A percentile compares a stretch with the other conserved stretches of the same genome.
phyloP scores from a whole-genome alignment of 2,329 filamentous ascomycete genomes.

The Beauveria medogensis region DNA sequence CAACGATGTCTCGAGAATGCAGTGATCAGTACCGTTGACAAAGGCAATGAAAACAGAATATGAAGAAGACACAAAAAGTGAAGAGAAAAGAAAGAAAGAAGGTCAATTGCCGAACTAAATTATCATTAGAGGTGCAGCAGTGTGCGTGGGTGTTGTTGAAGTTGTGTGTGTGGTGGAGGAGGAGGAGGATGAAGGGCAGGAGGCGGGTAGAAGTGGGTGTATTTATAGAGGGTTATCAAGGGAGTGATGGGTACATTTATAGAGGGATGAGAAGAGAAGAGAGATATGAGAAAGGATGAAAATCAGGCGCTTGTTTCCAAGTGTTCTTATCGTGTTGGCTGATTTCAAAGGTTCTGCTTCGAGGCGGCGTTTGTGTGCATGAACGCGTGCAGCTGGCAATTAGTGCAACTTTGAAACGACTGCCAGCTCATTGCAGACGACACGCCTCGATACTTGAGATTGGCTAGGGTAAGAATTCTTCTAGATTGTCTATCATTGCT shows the following conservation, averaged over 20 bases:
- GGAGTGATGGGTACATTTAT: no score
- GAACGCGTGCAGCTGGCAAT: not conserved
- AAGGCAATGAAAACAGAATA: not conserved
- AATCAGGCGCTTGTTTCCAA: not conserved
- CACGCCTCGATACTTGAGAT: not conserved
- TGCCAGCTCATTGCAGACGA: not conserved
- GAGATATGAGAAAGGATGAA: not conserved
- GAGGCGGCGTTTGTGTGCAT: not conserved
- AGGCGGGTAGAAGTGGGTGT: not conserved
- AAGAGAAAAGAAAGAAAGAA: not conserved
- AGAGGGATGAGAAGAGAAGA: no score
- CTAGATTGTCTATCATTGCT: not conserved
- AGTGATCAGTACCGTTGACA: not conserved
- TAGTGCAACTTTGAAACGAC: not conserved
- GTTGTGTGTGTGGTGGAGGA: not conserved
- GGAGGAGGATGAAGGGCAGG: not conserved
- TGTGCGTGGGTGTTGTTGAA: not conserved
- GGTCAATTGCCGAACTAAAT: not conserved
- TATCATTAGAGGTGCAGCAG: not conserved
- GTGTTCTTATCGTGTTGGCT: no score
- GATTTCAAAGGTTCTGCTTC: not conserved
- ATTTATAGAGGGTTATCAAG: not conserved
- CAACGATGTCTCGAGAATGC: not conserved
- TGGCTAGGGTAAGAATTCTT: not conserved
- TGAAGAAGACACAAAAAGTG: not conserved